phyloP scores from a whole-genome alignment of 768 basidiomycete genomes.

The Postia placenta region DNA sequence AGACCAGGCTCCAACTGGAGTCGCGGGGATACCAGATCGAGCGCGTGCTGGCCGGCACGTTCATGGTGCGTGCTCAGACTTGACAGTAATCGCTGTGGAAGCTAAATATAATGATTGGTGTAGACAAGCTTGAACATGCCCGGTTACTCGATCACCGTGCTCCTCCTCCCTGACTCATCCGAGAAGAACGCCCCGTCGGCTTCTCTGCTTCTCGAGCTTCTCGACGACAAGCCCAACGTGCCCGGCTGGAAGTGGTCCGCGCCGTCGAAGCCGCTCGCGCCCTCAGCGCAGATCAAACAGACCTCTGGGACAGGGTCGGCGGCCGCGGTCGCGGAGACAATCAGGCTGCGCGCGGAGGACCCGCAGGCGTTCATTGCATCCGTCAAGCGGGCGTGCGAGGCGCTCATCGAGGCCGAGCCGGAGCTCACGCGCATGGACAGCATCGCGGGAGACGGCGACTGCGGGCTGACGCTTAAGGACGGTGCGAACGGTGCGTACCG shows the following conservation, averaged over 20 bases:
- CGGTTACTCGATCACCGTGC: constrained; percentile 80
- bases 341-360: constrained; percentile 34
- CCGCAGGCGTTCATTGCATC: constrained; percentile 44
- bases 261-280: constrained; percentile 29
- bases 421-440: constrained; percentile 91
- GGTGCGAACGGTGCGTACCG: constrained; percentile 59
- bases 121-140: constrained; percentile 92
- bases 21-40: constrained; percentile 49
- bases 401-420: constrained; percentile 71
- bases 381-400: constrained; percentile 54
- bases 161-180: constrained; percentile 56
- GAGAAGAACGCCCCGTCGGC: constrained; percentile 28
- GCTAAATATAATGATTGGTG: neutral
- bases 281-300: constrained; percentile 9
- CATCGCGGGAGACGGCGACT: constrained; percentile 88
- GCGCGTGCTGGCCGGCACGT: constrained; percentile 71
- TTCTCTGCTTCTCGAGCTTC: constrained; percentile 49
- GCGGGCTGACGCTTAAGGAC: constrained; percentile 61
- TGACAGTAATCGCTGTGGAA: neutral
- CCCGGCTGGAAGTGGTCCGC: constrained; percentile 88
- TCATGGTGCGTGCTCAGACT: constrained; percentile 62
- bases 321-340: constrained; percentile 1
- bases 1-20: constrained; percentile 51
- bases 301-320: constrained; percentile 2
- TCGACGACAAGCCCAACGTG: constrained; percentile 60